phyloP scores from a whole-genome alignment of 805 yeast genomes.

The Candida nitratophila region DNA sequence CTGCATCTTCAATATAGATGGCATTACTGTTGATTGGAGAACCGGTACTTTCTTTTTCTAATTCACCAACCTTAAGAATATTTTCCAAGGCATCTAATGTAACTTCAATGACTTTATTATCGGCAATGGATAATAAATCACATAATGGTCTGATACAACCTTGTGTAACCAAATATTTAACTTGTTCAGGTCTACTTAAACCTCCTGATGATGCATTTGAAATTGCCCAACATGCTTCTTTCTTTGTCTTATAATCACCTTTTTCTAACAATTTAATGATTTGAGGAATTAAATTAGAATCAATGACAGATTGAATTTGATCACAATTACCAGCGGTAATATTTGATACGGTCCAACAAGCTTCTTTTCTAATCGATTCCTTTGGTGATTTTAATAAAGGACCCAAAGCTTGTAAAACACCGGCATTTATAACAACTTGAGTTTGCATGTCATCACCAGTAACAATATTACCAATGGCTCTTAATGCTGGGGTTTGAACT shows the following conservation, averaged over 20 bases:
- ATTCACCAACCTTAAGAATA: slow-evolving; percentile 89
- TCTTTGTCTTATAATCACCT: slow-evolving; percentile 93
- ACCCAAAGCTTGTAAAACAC: slow-evolving; percentile 80
- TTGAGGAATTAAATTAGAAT: slow-evolving; percentile 89
- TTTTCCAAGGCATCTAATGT: slow-evolving; percentile 93
- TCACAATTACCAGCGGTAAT: slow-evolving; percentile 95
- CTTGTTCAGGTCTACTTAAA: slow-evolving; percentile 83
- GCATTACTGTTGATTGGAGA: slow-evolving; percentile 77
- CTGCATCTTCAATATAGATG: slow-evolving; percentile 91
- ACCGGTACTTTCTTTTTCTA: slow-evolving; percentile 75
- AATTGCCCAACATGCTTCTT: slow-evolving; percentile 99
- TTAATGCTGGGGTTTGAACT: slow-evolving; percentile 94
- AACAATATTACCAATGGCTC: slow-evolving; percentile 97
- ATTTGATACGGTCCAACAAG: slow-evolving; percentile 98
- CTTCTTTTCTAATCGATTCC: slow-evolving; percentile 92
- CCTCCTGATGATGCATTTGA: slow-evolving; percentile 98
- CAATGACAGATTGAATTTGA: slow-evolving; percentile 96
- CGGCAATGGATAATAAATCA: slow-evolving; percentile 83
- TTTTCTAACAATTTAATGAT: slow-evolving; percentile 65
- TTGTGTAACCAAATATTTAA: slow-evolving; percentile 84
- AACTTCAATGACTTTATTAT: slow-evolving; percentile 87
- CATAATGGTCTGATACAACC: slow-evolving; percentile 97
- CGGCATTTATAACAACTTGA: slow-evolving; percentile 88
- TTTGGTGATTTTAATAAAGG: slow-evolving; percentile 76
- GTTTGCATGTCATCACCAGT: slow-evolving; percentile 97